Base-by-base conservation (phyloP, 345 rosid species). In the Brassica nigra region DNA sequence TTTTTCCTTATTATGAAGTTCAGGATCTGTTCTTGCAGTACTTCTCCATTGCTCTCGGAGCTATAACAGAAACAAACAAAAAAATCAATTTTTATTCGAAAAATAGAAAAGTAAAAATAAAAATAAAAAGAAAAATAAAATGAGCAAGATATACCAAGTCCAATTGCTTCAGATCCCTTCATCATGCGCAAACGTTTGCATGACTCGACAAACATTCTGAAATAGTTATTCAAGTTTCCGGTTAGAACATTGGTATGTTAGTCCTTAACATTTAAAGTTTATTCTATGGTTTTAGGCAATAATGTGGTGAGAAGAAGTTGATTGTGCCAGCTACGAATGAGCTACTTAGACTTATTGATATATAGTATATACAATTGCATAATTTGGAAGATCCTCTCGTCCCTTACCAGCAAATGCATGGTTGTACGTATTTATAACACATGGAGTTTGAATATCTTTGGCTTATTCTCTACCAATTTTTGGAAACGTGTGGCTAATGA, bases 81-180 rank as follows among this genome's bases (percentile, higher is more conserved):
- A 2, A 0, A 74, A 18, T 70, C 30, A 39, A 7, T 3, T 11
- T 61, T 80, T 15, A 12, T 39, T 58, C 6, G 6, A 11, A 0
- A 12, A n/a, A 4, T 0, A 54, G 2, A 16, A 23, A 8, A 49
- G 15, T 3, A 47, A 4, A 4, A 9, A 39, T 12, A 39, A 8
- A 37, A 2, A 8, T 8, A 37, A 37, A 4, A 9, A 39, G 47
- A 39, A 8, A 37, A 2, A 8, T 8, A 37, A 37, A 42, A 44
- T 8, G 9, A 49, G 15, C 6, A 14, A 29, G 10, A 42, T 30
- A 3, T 89, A 95, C 99, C 97, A 5, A 92, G 97, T 33, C 99
- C 97, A 84, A 92, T 88, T 63, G 97, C 97, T 82, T 95, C 99
- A 5, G 97, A 90, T 73, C 97, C 97, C 84, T 91, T 95, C 97